A percentile compares a stretch with the other conserved stretches of the same genome.
Evolutionary conservation across 2,329 filamentous ascomycete genomes (phyloP).

Genomic region (Claviceps capensis): DNA sequence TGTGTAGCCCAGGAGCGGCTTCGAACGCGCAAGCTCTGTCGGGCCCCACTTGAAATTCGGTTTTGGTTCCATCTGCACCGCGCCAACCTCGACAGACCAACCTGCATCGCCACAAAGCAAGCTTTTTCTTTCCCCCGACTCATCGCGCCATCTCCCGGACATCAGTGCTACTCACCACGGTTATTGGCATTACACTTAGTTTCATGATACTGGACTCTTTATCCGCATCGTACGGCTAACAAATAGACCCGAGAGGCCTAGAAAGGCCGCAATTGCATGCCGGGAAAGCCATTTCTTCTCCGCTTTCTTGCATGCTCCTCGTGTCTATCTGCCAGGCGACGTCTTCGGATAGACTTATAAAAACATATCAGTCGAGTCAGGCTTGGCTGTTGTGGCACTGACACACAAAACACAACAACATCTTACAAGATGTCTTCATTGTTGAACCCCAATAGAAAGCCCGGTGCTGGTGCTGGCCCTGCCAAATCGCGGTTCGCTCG

Average conservation of each 20-base stretch:
- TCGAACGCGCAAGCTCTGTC: slow-evolving; percentile 3
- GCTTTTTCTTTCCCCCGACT: background rate
- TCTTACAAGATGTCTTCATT: slow-evolving; percentile 32
- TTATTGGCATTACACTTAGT: background rate
- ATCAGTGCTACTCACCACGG: background rate
- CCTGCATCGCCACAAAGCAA: background rate
- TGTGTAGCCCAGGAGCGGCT: background rate
- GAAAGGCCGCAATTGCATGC: background rate
- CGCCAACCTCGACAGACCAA: background rate
- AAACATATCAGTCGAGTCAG: background rate
- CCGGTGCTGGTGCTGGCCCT: slow-evolving; percentile 12
- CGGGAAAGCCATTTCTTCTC: background rate
- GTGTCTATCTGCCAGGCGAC: background rate
- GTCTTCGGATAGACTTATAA: background rate
- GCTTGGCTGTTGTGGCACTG: background rate
- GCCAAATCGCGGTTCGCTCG: slow-evolving; percentile 28
- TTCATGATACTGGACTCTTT: background rate
- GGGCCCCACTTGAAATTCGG: background rate
- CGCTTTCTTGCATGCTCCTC: background rate
- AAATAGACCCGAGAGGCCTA: background rate
- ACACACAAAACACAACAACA: background rate
- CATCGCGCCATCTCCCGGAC: background rate
- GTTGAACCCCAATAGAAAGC: slow-evolving; percentile 26
- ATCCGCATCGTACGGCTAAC: background rate
- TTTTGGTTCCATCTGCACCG: background rate